phyloP scores from a whole-genome alignment of 176 grass and related monocot species.

The Aegilops umbellulata region DNA sequence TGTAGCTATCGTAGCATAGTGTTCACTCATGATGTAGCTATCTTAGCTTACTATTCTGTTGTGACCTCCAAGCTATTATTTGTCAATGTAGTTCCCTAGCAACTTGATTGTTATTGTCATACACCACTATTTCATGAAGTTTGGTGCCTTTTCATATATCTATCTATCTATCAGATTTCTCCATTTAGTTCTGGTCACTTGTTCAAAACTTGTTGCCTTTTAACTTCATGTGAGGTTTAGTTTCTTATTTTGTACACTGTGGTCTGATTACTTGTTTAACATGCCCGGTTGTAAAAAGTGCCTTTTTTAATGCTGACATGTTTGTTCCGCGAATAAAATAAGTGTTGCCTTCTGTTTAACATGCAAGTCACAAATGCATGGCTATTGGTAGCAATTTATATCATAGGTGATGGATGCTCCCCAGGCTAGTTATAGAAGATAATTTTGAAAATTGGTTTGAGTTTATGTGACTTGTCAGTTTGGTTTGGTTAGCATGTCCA shows the following conservation, averaged over 20 bases:
- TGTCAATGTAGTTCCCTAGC: not conserved
- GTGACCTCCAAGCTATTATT: not conserved
- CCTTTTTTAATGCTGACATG: not conserved
- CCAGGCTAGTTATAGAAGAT: not conserved
- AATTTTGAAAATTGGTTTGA: not conserved
- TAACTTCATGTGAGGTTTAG: not conserved
- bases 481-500: not conserved
- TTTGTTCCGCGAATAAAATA: not conserved
- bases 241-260: not conserved
- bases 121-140: not conserved
- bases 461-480: not conserved
- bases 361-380: not conserved
- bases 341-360: not conserved
- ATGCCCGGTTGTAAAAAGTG: not conserved
- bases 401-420: not conserved
- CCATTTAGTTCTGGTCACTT: not conserved
- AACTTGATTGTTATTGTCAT: not conserved
- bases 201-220: not conserved
- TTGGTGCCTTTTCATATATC: too few species aligned
- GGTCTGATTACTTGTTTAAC: not conserved
- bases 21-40: not conserved
- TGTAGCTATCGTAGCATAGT: not conserved
- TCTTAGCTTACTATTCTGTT: not conserved
- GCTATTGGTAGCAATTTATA: not conserved
- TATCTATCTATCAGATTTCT: not conserved